phyloP scores from a whole-genome alignment of 164 flowering plant genomes.

The Tinospora cordifolia region DNA sequence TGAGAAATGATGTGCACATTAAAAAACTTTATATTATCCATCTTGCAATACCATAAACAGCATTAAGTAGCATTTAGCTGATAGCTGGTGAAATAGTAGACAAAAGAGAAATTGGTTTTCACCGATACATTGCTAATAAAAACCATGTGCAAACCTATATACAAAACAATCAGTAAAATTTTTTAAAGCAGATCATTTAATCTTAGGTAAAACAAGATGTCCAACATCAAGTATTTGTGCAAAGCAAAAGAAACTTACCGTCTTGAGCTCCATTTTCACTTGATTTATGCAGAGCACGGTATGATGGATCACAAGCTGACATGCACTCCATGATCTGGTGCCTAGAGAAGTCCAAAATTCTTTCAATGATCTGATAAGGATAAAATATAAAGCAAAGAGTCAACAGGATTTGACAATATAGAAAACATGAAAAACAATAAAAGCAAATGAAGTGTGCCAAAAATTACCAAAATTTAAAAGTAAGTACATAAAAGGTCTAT shows the following conservation, averaged over 20 bases:
- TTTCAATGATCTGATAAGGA: slow-evolving; percentile 65
- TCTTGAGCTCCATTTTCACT: slow-evolving; percentile 48
- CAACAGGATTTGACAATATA: neutral
- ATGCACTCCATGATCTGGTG: slow-evolving; percentile 78
- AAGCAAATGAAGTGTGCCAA: neutral
- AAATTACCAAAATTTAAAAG: neutral
- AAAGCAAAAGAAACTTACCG: slow-evolving; percentile 35
- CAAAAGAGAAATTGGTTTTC: neutral
- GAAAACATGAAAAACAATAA: neutral
- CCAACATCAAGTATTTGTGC: neutral
- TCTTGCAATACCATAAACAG: neutral
- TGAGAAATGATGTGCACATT: slow-evolving; percentile 18
- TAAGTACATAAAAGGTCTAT: neutral
- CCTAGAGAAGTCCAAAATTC: slow-evolving; percentile 87
- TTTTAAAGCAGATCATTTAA: neutral
- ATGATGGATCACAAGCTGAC: slow-evolving; percentile 83
- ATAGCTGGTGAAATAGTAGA: no score
- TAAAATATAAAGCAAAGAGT: slow-evolving; percentile 4
- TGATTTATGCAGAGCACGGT: slow-evolving; percentile 78
- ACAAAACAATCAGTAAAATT: no score
- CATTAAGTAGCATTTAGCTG: neutral
- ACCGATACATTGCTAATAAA: neutral
- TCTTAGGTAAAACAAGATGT: neutral
- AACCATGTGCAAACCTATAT: neutral
- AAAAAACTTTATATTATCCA: slow-evolving; percentile 1